phyloP scores from a whole-genome alignment of 2,329 filamentous ascomycete genomes.

The Claviceps sp. region DNA sequence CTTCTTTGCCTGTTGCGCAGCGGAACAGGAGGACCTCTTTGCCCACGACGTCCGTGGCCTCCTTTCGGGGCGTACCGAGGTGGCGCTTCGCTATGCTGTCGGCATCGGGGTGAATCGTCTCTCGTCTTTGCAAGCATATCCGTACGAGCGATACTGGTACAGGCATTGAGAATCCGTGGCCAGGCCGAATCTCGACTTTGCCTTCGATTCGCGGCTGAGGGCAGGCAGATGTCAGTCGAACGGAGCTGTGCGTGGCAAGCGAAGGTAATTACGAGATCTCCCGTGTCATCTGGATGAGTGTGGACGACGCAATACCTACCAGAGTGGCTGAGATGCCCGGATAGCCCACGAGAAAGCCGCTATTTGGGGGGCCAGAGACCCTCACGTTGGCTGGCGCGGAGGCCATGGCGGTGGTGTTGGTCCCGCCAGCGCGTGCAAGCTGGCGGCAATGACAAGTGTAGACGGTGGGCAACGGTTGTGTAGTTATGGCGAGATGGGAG shows the following conservation, averaged over 20 bases:
- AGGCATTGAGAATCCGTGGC: constrained; percentile 71
- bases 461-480: background rate
- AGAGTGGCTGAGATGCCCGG: constrained; percentile 94
- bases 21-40: constrained; percentile 90
- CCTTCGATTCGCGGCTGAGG: constrained; percentile 86
- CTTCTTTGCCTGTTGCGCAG: constrained; percentile 70
- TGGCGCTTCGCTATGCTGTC: constrained; percentile 90
- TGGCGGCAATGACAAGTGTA: constrained; percentile 3
- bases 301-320: constrained; percentile 44
- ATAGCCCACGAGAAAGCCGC: constrained; percentile 91
- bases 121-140: constrained; percentile 82
- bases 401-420: constrained; percentile 17
- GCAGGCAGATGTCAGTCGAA: background rate
- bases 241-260: background rate
- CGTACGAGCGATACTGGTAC: constrained; percentile 86
- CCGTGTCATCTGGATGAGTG: background rate
- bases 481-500: background rate
- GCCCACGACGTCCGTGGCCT: constrained; percentile 83
- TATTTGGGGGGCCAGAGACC: constrained; percentile 94
- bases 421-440: constrained; percentile 7
- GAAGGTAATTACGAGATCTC: background rate
- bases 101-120: constrained; percentile 92
- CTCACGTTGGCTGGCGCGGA: constrained; percentile 48
- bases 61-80: constrained; percentile 76
- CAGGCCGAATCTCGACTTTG: constrained; percentile 89